Evolutionary conservation across 768 basidiomycete species (phyloP).

Genomic region (Suillus brevipes): DNA sequence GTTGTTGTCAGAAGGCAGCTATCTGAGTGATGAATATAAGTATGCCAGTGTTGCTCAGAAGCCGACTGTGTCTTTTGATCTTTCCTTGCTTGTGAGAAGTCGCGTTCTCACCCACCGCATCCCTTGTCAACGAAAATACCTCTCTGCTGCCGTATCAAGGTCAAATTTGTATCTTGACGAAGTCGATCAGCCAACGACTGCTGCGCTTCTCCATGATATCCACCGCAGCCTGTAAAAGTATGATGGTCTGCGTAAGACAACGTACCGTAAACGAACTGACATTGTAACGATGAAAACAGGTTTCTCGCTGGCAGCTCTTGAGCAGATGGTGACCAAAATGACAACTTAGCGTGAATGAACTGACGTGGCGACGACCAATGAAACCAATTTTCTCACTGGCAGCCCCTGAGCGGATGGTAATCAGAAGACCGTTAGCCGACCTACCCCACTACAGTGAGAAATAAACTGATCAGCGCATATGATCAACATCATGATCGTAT

Average conservation of each 20-base stretch:
- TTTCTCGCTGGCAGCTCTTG: no score
- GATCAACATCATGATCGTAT: neutral
- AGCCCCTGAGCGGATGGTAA: conserved; percentile 23
- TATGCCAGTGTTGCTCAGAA: no score
- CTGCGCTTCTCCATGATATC: conserved; percentile 62
- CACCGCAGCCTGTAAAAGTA: conserved; percentile 39
- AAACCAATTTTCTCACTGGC: conserved; percentile 22
- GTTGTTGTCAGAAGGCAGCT: no score
- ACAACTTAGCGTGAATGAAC: no score
- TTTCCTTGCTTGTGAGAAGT: no score
- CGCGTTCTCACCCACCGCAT: neutral
- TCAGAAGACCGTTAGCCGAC: conserved; percentile 26
- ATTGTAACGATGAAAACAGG: conserved; percentile 16
- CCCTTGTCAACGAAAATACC: neutral
- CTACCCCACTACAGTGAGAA: conserved; percentile 13
- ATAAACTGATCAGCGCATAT: neutral
- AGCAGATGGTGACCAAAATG: no score
- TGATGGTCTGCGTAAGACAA: neutral
- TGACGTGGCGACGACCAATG: conserved; percentile 12
- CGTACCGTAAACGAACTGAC: conserved; percentile 7
- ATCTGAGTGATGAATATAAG: no score
- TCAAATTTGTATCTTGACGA: no score
- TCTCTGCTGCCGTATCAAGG: neutral
- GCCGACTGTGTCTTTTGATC: no score
- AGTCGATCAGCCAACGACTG: conserved; percentile 44